phyloP scores from a whole-genome alignment of 1,139 yeast genomes.

The Candida glucosophila region DNA sequence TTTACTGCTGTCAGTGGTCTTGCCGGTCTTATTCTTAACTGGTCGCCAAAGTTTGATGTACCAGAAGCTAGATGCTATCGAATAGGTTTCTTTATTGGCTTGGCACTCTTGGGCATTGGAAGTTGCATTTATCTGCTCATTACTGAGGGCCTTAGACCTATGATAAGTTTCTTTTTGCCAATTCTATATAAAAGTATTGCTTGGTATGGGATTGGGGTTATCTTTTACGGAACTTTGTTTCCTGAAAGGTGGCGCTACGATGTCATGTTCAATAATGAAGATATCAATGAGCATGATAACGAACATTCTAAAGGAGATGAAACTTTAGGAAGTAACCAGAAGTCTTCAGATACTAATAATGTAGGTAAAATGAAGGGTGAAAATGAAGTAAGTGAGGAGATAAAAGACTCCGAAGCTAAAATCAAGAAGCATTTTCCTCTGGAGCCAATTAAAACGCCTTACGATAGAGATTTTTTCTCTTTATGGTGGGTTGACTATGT shows the following conservation, averaged over 20 bases:
- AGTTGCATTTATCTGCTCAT: constrained; percentile 53
- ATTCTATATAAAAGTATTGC: constrained; percentile 52
- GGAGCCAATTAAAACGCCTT: constrained; percentile 36
- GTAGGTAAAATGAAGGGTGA: constrained; percentile 22
- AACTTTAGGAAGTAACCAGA: constrained; percentile 18
- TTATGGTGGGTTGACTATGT: constrained; percentile 82
- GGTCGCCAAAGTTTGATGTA: constrained; percentile 84
- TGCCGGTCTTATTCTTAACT: constrained; percentile 70
- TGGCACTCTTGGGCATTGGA: constrained; percentile 67
- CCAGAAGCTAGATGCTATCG: constrained; percentile 79
- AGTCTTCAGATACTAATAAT: constrained; percentile 19
- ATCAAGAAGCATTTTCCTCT: constrained; percentile 48
- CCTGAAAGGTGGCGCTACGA: constrained; percentile 87
- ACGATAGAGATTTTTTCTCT: constrained; percentile 43
- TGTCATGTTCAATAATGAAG: constrained; percentile 38
- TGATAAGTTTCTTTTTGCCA: constrained; percentile 53
- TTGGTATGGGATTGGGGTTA: constrained; percentile 77
- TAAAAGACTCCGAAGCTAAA: constrained; percentile 20
- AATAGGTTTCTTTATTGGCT: constrained; percentile 72
- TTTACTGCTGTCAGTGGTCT: constrained; percentile 62
- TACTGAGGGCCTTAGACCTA: constrained; percentile 46
- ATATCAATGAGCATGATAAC: constrained; percentile 17
- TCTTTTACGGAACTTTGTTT: constrained; percentile 77
- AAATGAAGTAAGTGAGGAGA: constrained; percentile 22
- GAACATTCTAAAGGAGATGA: constrained; percentile 36